Conservation (phyloP, 192 early-diverging fungal genomes). For the Podila verticillata region DNA sequence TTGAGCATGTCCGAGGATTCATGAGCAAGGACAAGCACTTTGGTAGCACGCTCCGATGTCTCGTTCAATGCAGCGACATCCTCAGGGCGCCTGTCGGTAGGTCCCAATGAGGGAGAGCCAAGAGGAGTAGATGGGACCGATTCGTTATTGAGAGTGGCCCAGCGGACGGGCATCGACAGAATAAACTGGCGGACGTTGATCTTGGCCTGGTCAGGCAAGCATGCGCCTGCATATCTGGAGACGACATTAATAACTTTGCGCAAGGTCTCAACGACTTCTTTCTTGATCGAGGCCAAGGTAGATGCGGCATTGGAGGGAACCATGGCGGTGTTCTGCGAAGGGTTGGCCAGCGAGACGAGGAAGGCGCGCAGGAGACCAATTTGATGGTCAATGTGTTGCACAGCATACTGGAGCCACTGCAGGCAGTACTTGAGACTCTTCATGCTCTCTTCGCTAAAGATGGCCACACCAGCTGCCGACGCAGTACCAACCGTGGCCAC, state of each 20-base stretch:
- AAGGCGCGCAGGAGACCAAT: conserved; percentile 68
- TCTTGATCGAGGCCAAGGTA: conserved; percentile 66
- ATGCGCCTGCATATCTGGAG: conserved; percentile 83
- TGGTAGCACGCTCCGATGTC: conserved; percentile 66
- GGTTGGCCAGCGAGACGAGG: conserved; percentile 58
- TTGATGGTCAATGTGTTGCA: conserved; percentile 75
- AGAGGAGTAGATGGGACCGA: conserved; percentile 52
- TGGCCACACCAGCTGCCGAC: conserved; percentile 77
- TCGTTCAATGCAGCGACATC: conserved; percentile 29
- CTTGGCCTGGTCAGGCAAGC: conserved; percentile 86
- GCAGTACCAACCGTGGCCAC: conserved; percentile 72
- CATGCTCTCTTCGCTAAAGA: conserved; percentile 90
- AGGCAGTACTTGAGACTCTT: conserved; percentile 89
- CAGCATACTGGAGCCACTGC: conserved; percentile 88
- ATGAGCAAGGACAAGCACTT: conserved; percentile 74
- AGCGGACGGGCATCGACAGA: conserved; percentile 80
- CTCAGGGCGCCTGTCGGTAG: conserved; percentile 33
- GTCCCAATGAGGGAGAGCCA: conserved; percentile 51
- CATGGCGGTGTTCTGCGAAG: conserved; percentile 30
- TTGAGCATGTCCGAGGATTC: conserved; percentile 78
- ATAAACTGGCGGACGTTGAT: conserved; percentile 86
- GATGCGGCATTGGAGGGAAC: conserved; percentile 49
- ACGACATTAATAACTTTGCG: conserved; percentile 89
- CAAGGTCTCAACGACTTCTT: conserved; percentile 85
- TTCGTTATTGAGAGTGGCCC: conserved; percentile 66